Evolutionary conservation across 495 filamentous ascomycete species (phyloP), one percentile per base, ranked within the genome.

Genomic region (Penicillium goetzii): DNA sequence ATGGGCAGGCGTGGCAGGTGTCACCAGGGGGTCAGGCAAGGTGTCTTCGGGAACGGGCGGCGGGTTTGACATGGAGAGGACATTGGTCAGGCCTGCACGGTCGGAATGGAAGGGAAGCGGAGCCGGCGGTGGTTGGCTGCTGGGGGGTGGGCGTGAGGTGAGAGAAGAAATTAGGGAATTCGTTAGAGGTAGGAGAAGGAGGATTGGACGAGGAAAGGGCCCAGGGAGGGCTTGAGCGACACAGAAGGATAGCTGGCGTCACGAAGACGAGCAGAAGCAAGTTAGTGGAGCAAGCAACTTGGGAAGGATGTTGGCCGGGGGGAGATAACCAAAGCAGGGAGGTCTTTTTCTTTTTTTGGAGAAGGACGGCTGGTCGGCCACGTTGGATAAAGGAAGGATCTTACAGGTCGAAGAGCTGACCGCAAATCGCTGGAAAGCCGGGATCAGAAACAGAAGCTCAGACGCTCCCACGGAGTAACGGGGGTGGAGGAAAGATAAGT

Each of bases 51-150:
- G 70, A 74, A 76, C 80, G 75, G 75, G 73, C 75, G 76, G 74
- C 76, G 78, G 72, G 36, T 73, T 83, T 83, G 83, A 85, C 83
- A 85, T 85, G 83, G 74, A 76, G 74, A 78, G 74, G 71, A 81
- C 83, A 85, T 84, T 81, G 81, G 81, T 81, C 75, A 78, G 68
- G 69, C 45, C 64, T 72, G 63, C 71, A 71, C 62, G 68, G 69
- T 70, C 65, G 70, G 70, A 69, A 72, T 61, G 62, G 71, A 69
- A 68, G 56, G 69, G 68, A 70, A 74, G 65, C 61, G 68, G 66
- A 65, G 56, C 53, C 56, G 38, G 59, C 50, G 59, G n/a, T 32
- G 36, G 57, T 50, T 54, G 58, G 36, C 60, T 56, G 53, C 62
- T 64, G 54, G 56, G 55, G 41, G 62, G 21, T 14, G 47, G 21